Evolutionary conservation across 2,329 filamentous ascomycete genomes (phyloP), one percentile per base, ranked within the genome.

Genomic region (Calcarisporium arbuscula): DNA sequence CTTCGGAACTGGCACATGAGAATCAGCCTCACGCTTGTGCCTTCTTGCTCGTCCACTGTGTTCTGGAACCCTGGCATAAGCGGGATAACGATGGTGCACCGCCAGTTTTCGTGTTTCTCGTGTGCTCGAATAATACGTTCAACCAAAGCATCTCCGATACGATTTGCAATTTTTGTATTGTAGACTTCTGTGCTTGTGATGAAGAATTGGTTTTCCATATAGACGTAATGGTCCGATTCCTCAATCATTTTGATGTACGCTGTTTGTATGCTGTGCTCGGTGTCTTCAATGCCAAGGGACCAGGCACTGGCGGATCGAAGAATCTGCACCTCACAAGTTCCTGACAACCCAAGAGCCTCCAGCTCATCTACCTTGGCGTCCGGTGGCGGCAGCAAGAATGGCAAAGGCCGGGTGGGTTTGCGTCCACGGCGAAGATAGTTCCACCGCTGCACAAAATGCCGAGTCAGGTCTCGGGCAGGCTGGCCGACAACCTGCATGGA

Each of bases 141-240:
- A 8, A 96, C 90, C 20, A 98, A 69, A 4, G 92, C 90, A 61
- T 96, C 90, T 32, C 90, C 90, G 47, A 98, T 95, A 45, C 82
- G 80, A 58, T 98, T 98, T 56, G 87, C 76, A 43, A 98, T 92
- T 54, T 81, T 86, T 10, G 83, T 85, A 34, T 84, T 85, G 48
- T 95, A 80, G 5, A 89, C 88, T 51, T 92, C 84, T 32, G 85
- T 92, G 46, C 86, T 94, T 22, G 86, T 94, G 57, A 98, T 85
- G 65, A 94, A 98, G 62, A 96, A 98, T 54, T 98, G 92, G 54
- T 98, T 98, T 58, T 98, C 92, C 46, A 96, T 95, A 60, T 98
- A 96, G 33, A 96, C 86, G 51, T 95, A 95, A 57, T 96, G 92
- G 30, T 98, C 87, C 2, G 88, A 95, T 44, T 90, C 83, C 45